Conservation (phyloP, 2,329 filamentous ascomycete genomes). For the Herpotrichia juniperi region DNA sequence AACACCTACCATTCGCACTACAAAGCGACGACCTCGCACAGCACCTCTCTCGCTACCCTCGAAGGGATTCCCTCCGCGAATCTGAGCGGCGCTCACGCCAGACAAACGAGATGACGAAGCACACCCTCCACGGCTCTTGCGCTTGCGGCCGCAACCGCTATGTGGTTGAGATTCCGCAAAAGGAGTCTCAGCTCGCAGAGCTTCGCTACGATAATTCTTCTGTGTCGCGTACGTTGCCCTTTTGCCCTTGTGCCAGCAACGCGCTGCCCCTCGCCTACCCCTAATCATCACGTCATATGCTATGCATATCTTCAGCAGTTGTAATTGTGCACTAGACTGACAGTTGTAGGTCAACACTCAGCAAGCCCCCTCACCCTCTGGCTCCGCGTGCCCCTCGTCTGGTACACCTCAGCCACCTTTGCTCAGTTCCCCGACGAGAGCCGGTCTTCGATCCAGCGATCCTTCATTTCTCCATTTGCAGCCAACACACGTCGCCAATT, state of each 20-base stretch:
- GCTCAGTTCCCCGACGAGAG: slow-evolving; percentile 79
- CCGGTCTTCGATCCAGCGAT: slow-evolving; percentile 52
- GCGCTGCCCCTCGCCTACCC: background rate
- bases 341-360: slow-evolving; percentile 62
- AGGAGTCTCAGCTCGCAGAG: slow-evolving; percentile 67
- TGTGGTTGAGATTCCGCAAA: slow-evolving; percentile 71
- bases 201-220: slow-evolving; percentile 69
- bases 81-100: background rate
- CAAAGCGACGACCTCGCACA: background rate
- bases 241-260: background rate
- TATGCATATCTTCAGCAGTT: background rate
- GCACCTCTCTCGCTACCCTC: slow-evolving; percentile 1
- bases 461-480: slow-evolving; percentile 46
- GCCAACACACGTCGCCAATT: slow-evolving; percentile 75
- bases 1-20: background rate
- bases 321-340: slow-evolving; percentile 1
- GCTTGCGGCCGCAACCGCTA: slow-evolving; percentile 88
- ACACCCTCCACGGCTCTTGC: slow-evolving; percentile 75
- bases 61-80: background rate
- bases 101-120: slow-evolving; percentile 33
- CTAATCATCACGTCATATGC: slow-evolving; percentile 4
- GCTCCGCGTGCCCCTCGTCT: slow-evolving; percentile 79
- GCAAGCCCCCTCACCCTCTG: slow-evolving; percentile 78
- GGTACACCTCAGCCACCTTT: slow-evolving; percentile 78
- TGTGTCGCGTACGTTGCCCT: slow-evolving; percentile 69